Evolutionary conservation across 2,329 filamentous ascomycete genomes (phyloP), one percentile per base, ranked within the genome.

Genomic region (Fusarium sp.): DNA sequence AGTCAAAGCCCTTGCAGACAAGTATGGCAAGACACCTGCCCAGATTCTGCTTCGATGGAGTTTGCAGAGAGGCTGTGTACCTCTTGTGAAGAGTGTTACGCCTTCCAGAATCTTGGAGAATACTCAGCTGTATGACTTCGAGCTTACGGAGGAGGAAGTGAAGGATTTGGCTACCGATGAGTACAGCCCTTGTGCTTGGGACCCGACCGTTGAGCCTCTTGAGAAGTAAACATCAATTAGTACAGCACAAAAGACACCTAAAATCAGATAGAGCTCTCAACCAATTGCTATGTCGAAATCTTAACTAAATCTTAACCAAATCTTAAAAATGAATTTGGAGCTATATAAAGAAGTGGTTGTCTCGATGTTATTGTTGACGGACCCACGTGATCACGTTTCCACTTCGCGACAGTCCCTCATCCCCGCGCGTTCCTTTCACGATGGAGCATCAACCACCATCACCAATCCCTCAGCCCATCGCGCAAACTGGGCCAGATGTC

Each of bases 21-120:
- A 93, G 81, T 88, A 96, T 77, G 84, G 84, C 69, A 94, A 91
- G 81, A 88, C 88, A 10, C 88, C 91, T 62, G 91, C 92, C 12
- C 94, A 97, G 83, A 82, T 97, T 12, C 79, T 97, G 74, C 81
- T 97, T 51, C 86, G 93, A 67, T 97, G 93, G 86, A 92, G 91
- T 71, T 79, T 97, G 79, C 92, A 97, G 80, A 94, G 93, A 81
- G 91, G 88, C 6, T 89, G 88, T 77, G 84, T 92, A 34, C 91
- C 91, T 46, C 81, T 94, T 65, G 90, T 91, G 23, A 94, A 94
- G 85, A 93, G 89, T 64, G 90, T 91, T 51, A 91, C 87, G 7
- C 85, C 88, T 0, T 86, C 84, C 30, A 84, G 91, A 14, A 93
- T 94, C 67, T 81, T 83, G 62, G 86, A 89, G 76, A 94, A 94